Conservation (phyloP, 2,329 filamentous ascomycete species). For the Calycina herbarum region DNA sequence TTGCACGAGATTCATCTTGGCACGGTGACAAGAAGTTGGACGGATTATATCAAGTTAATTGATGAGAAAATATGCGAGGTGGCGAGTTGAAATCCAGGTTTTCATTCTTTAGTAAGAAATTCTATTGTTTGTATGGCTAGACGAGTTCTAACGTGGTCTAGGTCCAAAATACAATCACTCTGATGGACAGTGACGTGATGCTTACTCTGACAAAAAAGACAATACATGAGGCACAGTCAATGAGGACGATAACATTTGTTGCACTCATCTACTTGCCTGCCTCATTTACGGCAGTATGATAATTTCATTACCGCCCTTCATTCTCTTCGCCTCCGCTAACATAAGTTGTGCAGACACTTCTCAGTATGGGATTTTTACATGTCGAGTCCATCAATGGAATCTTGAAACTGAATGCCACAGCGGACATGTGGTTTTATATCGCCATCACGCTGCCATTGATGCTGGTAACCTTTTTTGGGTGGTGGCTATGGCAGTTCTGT, state of each 20-base stretch:
- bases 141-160: neutral
- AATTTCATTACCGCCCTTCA: neutral
- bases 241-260: conserved; percentile 9
- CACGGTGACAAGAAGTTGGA: neutral
- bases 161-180: neutral
- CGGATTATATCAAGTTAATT: neutral
- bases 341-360: neutral
- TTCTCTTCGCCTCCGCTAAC: neutral
- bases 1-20: neutral
- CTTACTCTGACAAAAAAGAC: neutral
- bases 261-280: neutral
- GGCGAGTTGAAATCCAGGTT: neutral
- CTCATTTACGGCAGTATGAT: conserved; percentile 6
- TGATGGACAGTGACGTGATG: conserved; percentile 6
- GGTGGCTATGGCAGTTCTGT: conserved; percentile 4
- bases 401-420: neutral
- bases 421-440: conserved; percentile 10
- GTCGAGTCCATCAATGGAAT: neutral
- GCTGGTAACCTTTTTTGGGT: neutral
- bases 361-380: conserved; percentile 2
- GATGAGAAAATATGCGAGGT: neutral
- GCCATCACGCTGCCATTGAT: conserved; percentile 4
- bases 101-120: neutral
- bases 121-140: neutral
- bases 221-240: conserved; percentile 1